Conservation (phyloP, 345 rosid species). For the Clarkia xantiana region DNA sequence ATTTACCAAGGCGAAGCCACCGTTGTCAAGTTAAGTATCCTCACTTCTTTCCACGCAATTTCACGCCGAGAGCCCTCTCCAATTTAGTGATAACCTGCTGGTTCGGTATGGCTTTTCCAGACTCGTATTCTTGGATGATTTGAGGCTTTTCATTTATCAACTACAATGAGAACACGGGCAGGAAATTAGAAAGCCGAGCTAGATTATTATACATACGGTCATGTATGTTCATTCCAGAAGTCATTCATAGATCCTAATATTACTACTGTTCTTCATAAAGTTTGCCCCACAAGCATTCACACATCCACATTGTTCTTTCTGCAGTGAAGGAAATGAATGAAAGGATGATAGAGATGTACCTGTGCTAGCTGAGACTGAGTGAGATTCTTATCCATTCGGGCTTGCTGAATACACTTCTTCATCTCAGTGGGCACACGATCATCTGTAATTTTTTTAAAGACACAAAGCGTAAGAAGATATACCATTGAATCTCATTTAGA, state of each 20-base stretch:
- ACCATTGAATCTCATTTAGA: background rate
- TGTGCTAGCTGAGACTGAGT: conserved; percentile 94
- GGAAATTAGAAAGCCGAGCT: no score
- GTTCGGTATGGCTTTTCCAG: conserved; percentile 96
- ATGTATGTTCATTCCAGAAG: no score
- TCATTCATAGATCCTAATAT: no score
- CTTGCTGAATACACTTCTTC: conserved; percentile 88
- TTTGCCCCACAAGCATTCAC: no score
- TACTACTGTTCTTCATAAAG: no score
- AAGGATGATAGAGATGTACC: conserved; percentile 18
- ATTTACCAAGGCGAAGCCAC: background rate
- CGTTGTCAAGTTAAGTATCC: background rate
- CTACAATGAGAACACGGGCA: conserved; percentile 17
- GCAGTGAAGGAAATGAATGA: background rate
- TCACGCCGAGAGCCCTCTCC: conserved; percentile 85
- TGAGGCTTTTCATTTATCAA: conserved; percentile 93
- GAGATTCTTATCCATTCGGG: conserved; percentile 81
- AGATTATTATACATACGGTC: no score
- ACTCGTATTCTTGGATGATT: conserved; percentile 83
- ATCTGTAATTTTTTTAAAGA: conserved; percentile 38
- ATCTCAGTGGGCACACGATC: conserved; percentile 84
- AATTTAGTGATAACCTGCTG: conserved; percentile 78
- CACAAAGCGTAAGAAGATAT: background rate
- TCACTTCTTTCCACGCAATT: conserved; percentile 90
- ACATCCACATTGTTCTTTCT: no score